These are phyloP conservation scores for Mycena galericulata DNA, from an alignment of 768 basidiomycete genomes.

Conservation along the genomic window DNA sequence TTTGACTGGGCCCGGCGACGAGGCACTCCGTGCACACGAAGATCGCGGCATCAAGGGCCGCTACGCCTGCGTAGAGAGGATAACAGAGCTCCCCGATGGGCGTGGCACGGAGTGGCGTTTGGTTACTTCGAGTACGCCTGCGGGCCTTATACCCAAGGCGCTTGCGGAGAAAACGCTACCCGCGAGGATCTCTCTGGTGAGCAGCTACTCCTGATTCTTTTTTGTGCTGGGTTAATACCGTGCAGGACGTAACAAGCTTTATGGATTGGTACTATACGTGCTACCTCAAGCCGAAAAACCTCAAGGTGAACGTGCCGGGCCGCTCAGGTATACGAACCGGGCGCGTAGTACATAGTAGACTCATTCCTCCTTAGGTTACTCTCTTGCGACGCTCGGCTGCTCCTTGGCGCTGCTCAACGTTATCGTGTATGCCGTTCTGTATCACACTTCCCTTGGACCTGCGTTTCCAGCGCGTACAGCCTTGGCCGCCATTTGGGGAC, in stretches of 20 bases:
- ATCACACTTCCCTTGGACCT: neutral
- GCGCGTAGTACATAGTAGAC: neutral
- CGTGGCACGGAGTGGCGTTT: slow-evolving; percentile 17
- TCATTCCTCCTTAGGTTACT: slow-evolving; percentile 1
- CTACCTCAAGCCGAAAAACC: neutral
- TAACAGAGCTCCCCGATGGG: slow-evolving; percentile 13
- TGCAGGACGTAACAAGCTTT: slow-evolving; percentile 6
- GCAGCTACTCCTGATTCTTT: neutral
- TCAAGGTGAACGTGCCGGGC: neutral
- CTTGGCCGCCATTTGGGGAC: slow-evolving; percentile 1
- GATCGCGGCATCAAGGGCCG: slow-evolving; percentile 14
- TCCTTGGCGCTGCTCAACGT: slow-evolving; percentile 5
- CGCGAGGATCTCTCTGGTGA: slow-evolving; percentile 13
- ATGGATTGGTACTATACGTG: slow-evolving; percentile 15
- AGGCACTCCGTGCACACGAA: slow-evolving; percentile 10
- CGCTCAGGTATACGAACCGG: neutral
- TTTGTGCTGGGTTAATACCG: too few relatives aligned
- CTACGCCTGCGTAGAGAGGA: slow-evolving; percentile 15
- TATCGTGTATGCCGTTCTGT: neutral
- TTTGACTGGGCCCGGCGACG: neutral
- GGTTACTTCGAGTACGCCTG: slow-evolving; percentile 17
- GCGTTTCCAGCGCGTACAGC: slow-evolving; percentile 2
- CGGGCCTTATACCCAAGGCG: slow-evolving; percentile 10
- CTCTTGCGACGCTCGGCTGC: neutral
- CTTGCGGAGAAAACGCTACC: slow-evolving; percentile 16